Conservation (phyloP, 495 filamentous ascomycete genomes). For the Wilcoxina mikolae region DNA sequence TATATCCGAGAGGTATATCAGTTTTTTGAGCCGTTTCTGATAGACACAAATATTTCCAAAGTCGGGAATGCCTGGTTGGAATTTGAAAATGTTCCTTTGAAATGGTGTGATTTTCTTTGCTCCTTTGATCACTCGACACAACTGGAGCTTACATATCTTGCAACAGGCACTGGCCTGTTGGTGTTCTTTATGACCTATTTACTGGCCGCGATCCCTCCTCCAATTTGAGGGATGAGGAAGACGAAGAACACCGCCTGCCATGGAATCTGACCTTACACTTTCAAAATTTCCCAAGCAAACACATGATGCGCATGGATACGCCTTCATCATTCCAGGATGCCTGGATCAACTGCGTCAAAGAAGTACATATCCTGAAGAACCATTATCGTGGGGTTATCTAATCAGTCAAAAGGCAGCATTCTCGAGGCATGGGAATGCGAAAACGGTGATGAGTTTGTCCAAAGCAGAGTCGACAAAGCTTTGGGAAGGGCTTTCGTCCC, state of each 20-base stretch:
- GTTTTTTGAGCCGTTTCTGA: conserved; percentile 65
- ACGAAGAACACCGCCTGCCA: conserved; percentile 43
- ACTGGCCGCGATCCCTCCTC: conserved; percentile 47
- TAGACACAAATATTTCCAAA: conserved; percentile 42
- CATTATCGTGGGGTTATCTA: neutral
- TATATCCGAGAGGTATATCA: conserved; percentile 61
- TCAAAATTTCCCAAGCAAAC: conserved; percentile 55
- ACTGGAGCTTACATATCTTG: conserved; percentile 3
- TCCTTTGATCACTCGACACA: neutral
- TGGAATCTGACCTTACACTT: conserved; percentile 70
- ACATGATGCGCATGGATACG: conserved; percentile 51
- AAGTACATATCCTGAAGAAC: conserved; percentile 33
- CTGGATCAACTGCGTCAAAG: conserved; percentile 88
- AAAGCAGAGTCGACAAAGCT: conserved; percentile 75
- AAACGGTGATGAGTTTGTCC: conserved; percentile 80
- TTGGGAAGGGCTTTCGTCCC: conserved; percentile 70
- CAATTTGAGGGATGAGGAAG: conserved; percentile 11
- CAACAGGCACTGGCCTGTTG: conserved; percentile 58
- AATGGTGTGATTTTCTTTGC: conserved; percentile 37
- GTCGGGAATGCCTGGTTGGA: conserved; percentile 52
- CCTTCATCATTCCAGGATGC: conserved; percentile 49
- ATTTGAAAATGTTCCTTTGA: conserved; percentile 61
- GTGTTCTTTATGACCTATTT: conserved; percentile 79
- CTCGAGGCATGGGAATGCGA: conserved; percentile 76
- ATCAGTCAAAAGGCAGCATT: conserved; percentile 54